phyloP scores from a whole-genome alignment of 1,284 basidiomycete genomes.

The Anthracocystis setariae region DNA sequence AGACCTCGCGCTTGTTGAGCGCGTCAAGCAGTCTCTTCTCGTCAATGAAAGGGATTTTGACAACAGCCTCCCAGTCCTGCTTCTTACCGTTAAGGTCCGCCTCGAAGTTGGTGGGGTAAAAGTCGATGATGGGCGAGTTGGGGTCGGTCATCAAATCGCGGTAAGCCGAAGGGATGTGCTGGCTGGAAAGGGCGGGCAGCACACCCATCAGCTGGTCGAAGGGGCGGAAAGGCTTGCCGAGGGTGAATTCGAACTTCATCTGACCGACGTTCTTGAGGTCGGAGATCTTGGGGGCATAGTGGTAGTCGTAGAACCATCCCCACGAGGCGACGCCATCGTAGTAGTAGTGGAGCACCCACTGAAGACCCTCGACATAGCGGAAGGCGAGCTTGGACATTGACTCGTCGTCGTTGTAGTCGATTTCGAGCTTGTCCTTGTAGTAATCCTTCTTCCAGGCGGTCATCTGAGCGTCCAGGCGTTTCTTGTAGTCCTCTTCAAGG shows the following conservation, averaged over 20 bases:
- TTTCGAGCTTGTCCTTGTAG: constrained; percentile 73
- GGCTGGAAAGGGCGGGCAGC: constrained; percentile 85
- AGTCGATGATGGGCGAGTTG: constrained; percentile 89
- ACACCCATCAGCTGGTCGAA: constrained; percentile 99
- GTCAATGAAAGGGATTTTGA: constrained; percentile 98
- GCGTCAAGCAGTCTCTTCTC: constrained; percentile 81
- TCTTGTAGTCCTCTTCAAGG: constrained; percentile 73
- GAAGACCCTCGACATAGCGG: constrained; percentile 90
- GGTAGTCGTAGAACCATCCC: constrained; percentile 99
- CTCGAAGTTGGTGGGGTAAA: constrained; percentile 91
- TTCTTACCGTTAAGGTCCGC: constrained; percentile 98
- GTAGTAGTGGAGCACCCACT: constrained; percentile 99
- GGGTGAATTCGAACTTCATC: constrained; percentile 84
- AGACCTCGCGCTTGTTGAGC: constrained; percentile 76
- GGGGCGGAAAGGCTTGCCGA: constrained; percentile 90
- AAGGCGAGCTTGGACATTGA: constrained; percentile 62
- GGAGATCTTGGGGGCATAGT: constrained; percentile 80
- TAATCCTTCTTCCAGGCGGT: constrained; percentile 89
- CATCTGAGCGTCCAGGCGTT: constrained; percentile 82
- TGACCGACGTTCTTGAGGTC: constrained; percentile 81
- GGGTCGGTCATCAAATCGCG: constrained; percentile 89
- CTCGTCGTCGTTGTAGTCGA: constrained; percentile 72
- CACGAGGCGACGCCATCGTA: constrained; percentile 96
- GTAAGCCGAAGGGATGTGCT: constrained; percentile 86
- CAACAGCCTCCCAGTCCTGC: constrained; percentile 97